phyloP scores from a whole-genome alignment of 768 basidiomycete species.

The Wakefieldia striispora region DNA sequence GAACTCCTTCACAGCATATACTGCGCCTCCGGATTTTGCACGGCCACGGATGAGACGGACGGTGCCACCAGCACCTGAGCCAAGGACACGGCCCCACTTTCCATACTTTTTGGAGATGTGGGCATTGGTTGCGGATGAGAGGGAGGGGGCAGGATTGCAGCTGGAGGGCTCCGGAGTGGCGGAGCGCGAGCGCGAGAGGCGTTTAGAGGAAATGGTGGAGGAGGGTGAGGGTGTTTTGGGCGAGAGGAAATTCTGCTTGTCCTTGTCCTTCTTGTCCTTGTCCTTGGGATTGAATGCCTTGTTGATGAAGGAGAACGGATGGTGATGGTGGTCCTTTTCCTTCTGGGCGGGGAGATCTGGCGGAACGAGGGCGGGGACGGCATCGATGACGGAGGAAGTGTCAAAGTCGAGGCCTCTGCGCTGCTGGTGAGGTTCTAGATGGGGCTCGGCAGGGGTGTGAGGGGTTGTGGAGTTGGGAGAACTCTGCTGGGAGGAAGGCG shows the following conservation, averaged over 20 bases:
- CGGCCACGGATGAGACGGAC: slow-evolving; percentile 92
- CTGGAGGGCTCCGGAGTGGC: slow-evolving; percentile 24
- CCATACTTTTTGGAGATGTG: slow-evolving; percentile 99
- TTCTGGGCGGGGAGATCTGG: slow-evolving; percentile 15
- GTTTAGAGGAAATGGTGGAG: slow-evolving; percentile 25
- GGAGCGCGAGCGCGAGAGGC: slow-evolving; percentile 27
- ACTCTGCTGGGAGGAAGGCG: slow-evolving; percentile 27
- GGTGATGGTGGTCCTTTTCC: slow-evolving; percentile 25
- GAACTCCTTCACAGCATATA: slow-evolving; percentile 98
- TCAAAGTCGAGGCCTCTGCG: slow-evolving; percentile 36
- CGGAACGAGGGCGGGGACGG: slow-evolving; percentile 26
- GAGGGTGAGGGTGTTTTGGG: slow-evolving; percentile 35
- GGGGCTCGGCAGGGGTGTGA: slow-evolving; percentile 31
- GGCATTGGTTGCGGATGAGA: slow-evolving; percentile 81
- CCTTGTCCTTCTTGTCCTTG: slow-evolving; percentile 21
- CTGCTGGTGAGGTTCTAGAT: slow-evolving; percentile 35
- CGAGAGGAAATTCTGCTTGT: slow-evolving; percentile 6
- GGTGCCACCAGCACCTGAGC: slow-evolving; percentile 97
- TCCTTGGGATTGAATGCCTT: slow-evolving; percentile 34
- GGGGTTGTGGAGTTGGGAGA: slow-evolving; percentile 24
- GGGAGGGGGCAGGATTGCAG: slow-evolving; percentile 48
- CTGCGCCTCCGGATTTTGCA: slow-evolving; percentile 74
- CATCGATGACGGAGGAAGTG: slow-evolving; percentile 32
- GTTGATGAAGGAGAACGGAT: slow-evolving; percentile 33
- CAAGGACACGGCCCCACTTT: slow-evolving; percentile 95